Percentiles rank a stretch among this genome's conserved stretches.
These are phyloP conservation scores for Yarrowia sp. DNA, from an alignment of 805 yeast genomes.

Conservation along the genomic window DNA sequence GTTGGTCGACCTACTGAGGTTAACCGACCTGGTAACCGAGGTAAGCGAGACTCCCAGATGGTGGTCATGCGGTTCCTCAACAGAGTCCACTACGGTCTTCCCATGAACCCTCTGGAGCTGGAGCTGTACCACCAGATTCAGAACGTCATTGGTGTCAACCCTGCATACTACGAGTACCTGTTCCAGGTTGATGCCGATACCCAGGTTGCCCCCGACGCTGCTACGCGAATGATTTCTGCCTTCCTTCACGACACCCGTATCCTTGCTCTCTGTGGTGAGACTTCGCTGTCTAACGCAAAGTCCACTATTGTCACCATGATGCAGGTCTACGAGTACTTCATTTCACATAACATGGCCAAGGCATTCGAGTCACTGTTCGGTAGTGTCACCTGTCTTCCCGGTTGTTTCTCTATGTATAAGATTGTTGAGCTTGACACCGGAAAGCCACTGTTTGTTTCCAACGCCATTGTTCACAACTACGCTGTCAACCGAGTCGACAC, in stretches of 20 bases:
- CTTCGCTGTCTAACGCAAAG: conserved; percentile 52
- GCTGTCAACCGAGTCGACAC: conserved; percentile 56
- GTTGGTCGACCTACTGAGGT: conserved; percentile 60
- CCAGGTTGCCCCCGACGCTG: conserved; percentile 51
- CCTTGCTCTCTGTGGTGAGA: conserved; percentile 63
- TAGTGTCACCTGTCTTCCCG: conserved; percentile 63
- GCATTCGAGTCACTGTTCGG: conserved; percentile 63
- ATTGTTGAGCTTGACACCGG: conserved; percentile 53
- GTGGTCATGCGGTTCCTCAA: conserved; percentile 59
- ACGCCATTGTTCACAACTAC: conserved; percentile 55
- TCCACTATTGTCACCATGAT: conserved; percentile 55
- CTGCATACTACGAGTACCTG: conserved; percentile 52
- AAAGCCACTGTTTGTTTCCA: conserved; percentile 59
- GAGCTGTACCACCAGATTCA: conserved; percentile 54
- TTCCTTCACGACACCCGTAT: conserved; percentile 53
- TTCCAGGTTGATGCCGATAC: conserved; percentile 67
- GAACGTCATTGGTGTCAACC: conserved; percentile 56
- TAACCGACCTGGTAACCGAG: conserved; percentile 59
- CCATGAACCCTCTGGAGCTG: conserved; percentile 57
- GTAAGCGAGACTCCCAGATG: conserved; percentile 63
- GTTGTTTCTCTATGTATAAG: conserved; percentile 59
- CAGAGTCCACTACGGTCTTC: conserved; percentile 56
- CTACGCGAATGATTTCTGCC: conserved; percentile 54
- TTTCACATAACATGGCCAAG: conserved; percentile 60
- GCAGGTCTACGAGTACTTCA: conserved; percentile 62